Conservation (phyloP, 1,284 basidiomycete genomes). For the Golubevia sp. region DNA sequence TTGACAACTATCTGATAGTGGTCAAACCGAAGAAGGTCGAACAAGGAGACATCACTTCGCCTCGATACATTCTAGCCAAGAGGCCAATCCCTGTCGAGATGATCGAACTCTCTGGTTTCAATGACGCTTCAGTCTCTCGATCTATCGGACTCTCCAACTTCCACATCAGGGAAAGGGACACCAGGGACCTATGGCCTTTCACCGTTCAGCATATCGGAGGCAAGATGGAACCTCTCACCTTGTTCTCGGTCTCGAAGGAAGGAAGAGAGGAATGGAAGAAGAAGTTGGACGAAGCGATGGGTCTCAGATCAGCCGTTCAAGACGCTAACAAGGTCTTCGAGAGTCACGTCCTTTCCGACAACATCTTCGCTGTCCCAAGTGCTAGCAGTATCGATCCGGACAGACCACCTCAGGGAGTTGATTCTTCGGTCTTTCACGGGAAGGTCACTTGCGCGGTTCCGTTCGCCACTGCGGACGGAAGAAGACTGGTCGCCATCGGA, state of each 20-base stretch:
- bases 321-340: conserved; percentile 80
- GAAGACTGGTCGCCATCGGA: conserved; percentile 84
- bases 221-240: conserved; percentile 63
- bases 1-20: conserved; percentile 56
- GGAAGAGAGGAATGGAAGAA: conserved; percentile 82
- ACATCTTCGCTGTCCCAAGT: conserved; percentile 51
- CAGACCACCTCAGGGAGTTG: conserved; percentile 16
- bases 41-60: conserved; percentile 14
- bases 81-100: conserved; percentile 54
- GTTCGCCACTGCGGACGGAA: conserved; percentile 73
- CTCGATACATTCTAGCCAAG: conserved; percentile 39
- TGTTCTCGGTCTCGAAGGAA: conserved; percentile 81
- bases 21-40: conserved; percentile 38
- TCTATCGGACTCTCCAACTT: conserved; percentile 47
- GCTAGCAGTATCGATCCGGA: conserved; percentile 28
- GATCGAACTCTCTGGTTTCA: conserved; percentile 44
- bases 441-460: conserved; percentile 8
- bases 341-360: conserved; percentile 50
- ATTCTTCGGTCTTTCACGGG: neutral
- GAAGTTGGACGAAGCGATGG: conserved; percentile 85
- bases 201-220: conserved; percentile 42
- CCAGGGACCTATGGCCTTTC: conserved; percentile 50
- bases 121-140: conserved; percentile 38
- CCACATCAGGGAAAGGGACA: conserved; percentile 40
- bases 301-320: conserved; percentile 80